phyloP scores from a whole-genome alignment of 1,284 basidiomycete species.

The Cutaneotrichosporon arboriforme region DNA sequence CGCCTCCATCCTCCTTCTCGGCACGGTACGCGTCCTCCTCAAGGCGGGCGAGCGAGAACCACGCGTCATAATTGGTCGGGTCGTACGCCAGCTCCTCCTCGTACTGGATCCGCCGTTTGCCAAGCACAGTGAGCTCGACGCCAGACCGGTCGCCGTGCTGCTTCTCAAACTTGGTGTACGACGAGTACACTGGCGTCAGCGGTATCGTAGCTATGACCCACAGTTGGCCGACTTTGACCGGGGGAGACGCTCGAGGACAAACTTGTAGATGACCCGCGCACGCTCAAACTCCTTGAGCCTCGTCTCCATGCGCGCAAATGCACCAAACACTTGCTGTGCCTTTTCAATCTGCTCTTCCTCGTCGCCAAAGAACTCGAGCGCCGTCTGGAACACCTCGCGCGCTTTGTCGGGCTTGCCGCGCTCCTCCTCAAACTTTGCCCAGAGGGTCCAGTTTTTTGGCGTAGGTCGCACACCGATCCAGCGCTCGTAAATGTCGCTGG shows the following conservation, averaged over 20 bases:
- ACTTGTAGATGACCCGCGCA: constrained; percentile 97
- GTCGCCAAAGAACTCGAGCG: constrained; percentile 94
- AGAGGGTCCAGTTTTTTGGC: constrained; percentile 93
- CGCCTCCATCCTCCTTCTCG: constrained; percentile 64
- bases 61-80: constrained; percentile 89
- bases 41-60: constrained; percentile 93
- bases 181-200: constrained; percentile 58
- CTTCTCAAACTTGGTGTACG: constrained; percentile 97
- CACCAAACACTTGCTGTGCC: constrained; percentile 83
- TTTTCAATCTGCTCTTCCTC: constrained; percentile 96
- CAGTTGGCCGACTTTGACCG: constrained; percentile 72
- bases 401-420: constrained; percentile 79
- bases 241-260: constrained; percentile 84
- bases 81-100: constrained; percentile 88
- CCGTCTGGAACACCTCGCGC: constrained; percentile 92
- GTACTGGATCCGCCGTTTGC: constrained; percentile 94
- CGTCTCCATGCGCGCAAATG: constrained; percentile 98
- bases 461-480: constrained; percentile 91
- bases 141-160: constrained; percentile 86
- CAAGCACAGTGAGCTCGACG: constrained; percentile 88
- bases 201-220: constrained; percentile 17
- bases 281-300: constrained; percentile 92
- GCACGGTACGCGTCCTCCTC: constrained; percentile 83
- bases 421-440: constrained; percentile 95
- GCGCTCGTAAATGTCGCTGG: constrained; percentile 87